Evolutionary conservation across 2,329 filamentous ascomycete genomes (phyloP), one percentile per base, ranked within the genome.

Genomic region (Colletotrichum liaoningense): DNA sequence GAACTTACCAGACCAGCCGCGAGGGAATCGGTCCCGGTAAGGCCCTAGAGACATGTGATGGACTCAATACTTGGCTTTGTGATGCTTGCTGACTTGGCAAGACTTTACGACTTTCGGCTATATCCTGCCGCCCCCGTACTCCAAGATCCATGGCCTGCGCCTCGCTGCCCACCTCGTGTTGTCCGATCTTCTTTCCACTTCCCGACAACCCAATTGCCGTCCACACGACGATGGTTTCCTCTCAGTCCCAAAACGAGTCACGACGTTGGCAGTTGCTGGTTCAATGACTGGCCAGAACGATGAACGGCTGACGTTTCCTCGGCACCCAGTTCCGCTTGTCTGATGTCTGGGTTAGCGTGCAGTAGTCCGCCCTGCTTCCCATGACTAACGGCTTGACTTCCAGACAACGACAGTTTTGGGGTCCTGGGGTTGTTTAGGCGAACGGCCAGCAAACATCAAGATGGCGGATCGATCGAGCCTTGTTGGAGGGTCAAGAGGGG

Each of bases 391-490:
- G 30, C 42, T 49, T 49, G 42, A 30, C 60, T 7, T 54, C 46
- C 55, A 58, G 30, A 46, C 46, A 33, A 65, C 19, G 59, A 33
- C 59, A n/a, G 42, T 60, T 70, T 73, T 56, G 70, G 46, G 56
- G n/a, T 35, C 54, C 42, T 49, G 19, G 42, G 42, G 26, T 3
- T 16, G 38, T 56, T n/a, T 67, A 35, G 28, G 30, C 24, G 11
- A 46, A 52, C 28, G 49, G 42, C n/a, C 35, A 26, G 55, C 54
- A 63, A 59, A 33, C 59, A 46, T 59, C 7, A 19, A 55, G 14
- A n/a, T 52, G 57, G 67, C 56, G 66, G 66, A 64, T 24, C 55
- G 57, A 24, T 57, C 66, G 56, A 73, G 67, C 46, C 67, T 60
- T 65, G 59, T 59, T 65, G 59, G 55, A 64, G 55, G 59, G 66